Evolutionary conservation across 2,329 filamentous ascomycete species (phyloP).

Genomic region (Ophioceras dolichostomum): DNA sequence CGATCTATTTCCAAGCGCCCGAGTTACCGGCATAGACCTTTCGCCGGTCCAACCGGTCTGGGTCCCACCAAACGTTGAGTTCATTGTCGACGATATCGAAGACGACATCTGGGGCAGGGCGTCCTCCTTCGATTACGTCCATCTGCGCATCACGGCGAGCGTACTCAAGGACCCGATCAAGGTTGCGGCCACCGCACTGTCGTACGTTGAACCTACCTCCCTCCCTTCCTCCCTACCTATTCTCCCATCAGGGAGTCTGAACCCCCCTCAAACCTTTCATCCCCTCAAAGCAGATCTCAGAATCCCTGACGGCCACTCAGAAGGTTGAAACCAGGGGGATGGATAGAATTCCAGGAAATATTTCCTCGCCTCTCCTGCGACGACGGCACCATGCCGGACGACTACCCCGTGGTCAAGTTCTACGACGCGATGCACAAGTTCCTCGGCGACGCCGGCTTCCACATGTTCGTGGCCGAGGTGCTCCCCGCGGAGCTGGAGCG

Average conservation of each 20-base stretch:
- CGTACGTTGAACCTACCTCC: too few relatives aligned
- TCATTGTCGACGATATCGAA: slow-evolving; percentile 24
- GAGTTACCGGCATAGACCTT: slow-evolving; percentile 31
- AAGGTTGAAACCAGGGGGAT: slow-evolving; percentile 32
- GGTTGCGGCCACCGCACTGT: slow-evolving; percentile 27
- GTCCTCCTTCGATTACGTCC: slow-evolving; percentile 40
- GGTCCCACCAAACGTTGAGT: slow-evolving; percentile 24
- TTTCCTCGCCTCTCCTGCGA: slow-evolving; percentile 27
- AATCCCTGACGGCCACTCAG: too few relatives aligned
- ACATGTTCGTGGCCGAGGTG: slow-evolving; percentile 14
- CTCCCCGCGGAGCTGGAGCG: slow-evolving; percentile 20
- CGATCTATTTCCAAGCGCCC: slow-evolving; percentile 29
- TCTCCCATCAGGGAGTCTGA: too few relatives aligned
- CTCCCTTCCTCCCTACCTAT: too few relatives aligned
- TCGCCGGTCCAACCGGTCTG: slow-evolving; percentile 29
- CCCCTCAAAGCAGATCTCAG: too few relatives aligned
- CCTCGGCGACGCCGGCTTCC: slow-evolving; percentile 22
- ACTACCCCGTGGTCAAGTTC: slow-evolving; percentile 23
- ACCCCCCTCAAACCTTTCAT: too few relatives aligned
- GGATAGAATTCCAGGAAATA: slow-evolving; percentile 37
- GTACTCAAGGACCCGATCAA: slow-evolving; percentile 38
- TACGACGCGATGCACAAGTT: slow-evolving; percentile 11
- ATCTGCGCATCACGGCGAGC: slow-evolving; percentile 42
- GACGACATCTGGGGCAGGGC: slow-evolving; percentile 39
- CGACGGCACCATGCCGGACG: slow-evolving; percentile 26